Evolutionary conservation across 176 grass and related monocot genomes (phyloP).

Genomic region (Cenchrus fungigraminus): DNA sequence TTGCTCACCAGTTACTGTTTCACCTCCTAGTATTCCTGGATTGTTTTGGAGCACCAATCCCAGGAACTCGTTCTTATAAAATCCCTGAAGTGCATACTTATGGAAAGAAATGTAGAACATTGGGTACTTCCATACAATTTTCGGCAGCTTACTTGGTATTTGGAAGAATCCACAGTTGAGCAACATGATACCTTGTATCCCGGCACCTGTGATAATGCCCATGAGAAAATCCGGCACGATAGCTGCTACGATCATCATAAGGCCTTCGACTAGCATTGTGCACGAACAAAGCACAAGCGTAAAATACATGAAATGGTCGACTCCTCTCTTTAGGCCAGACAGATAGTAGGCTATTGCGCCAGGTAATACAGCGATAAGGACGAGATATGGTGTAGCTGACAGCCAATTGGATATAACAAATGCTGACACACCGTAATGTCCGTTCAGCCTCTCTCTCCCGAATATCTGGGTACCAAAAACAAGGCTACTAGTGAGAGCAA

Average conservation of each 20-base stretch:
- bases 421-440: conserved; percentile 49
- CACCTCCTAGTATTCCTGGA: neutral
- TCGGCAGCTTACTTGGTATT: conserved; percentile 49
- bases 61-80: conserved; percentile 67
- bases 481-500: neutral
- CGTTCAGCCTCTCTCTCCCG: conserved; percentile 55
- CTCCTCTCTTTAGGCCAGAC: conserved; percentile 31
- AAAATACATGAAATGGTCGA: conserved; percentile 57
- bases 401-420: conserved; percentile 61
- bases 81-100: conserved; percentile 57
- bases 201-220: conserved; percentile 67
- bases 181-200: conserved; percentile 64
- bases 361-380: conserved; percentile 42
- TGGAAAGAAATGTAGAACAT: conserved; percentile 63
- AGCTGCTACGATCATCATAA: conserved; percentile 66
- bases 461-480: conserved; percentile 42
- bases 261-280: conserved; percentile 56
- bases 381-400: conserved; percentile 56
- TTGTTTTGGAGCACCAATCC: conserved; percentile 30
- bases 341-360: conserved; percentile 64
- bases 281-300: conserved; percentile 37
- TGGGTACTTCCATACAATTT: conserved; percentile 63
- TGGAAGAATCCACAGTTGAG: conserved; percentile 62
- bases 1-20: conserved; percentile 28
- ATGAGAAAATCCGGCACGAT: conserved; percentile 63